Conservation (phyloP, 345 rosid genomes). For the Schrenkiella parvula region DNA sequence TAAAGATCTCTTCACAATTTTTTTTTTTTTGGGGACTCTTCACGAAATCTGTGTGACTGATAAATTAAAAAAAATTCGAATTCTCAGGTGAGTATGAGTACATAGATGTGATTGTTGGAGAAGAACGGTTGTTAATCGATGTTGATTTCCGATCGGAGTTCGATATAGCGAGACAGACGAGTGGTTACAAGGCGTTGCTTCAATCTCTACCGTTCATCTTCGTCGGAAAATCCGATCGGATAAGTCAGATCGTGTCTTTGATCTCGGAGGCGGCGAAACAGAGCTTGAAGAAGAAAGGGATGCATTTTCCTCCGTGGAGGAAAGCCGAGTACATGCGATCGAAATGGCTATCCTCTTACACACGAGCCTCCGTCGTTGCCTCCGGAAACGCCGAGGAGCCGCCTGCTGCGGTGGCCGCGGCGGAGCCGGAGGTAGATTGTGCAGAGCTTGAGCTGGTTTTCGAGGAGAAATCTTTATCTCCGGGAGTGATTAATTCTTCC, state of each 20-base stretch:
- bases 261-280: slow-evolving; percentile 86
- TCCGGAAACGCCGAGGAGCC: slow-evolving; percentile 22
- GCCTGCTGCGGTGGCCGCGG: neutral
- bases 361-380: slow-evolving; percentile 29
- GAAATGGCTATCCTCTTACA: slow-evolving; percentile 76
- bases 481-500: slow-evolving; percentile 3
- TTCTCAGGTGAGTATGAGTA: slow-evolving; percentile 81
- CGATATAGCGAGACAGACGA: slow-evolving; percentile 83
- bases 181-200: slow-evolving; percentile 64
- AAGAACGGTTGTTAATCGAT: slow-evolving; percentile 70
- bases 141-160: slow-evolving; percentile 94
- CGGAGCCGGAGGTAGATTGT: slow-evolving; percentile 20
- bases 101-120: slow-evolving; percentile 69
- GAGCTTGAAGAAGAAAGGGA: slow-evolving; percentile 90
- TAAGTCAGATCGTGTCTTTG: slow-evolving; percentile 64
- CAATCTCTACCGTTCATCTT: slow-evolving; percentile 74
- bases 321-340: slow-evolving; percentile 84
- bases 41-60: slow-evolving; percentile 8
- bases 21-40: neutral
- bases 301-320: slow-evolving; percentile 95
- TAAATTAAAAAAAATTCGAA: too few species aligned
- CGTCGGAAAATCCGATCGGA: slow-evolving; percentile 84
- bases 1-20: slow-evolving; percentile 12
- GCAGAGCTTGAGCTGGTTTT: slow-evolving; percentile 60
- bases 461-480: slow-evolving; percentile 38